Conservation (phyloP, 116 monocot genomes). For the Papilionanthe hybrid region DNA sequence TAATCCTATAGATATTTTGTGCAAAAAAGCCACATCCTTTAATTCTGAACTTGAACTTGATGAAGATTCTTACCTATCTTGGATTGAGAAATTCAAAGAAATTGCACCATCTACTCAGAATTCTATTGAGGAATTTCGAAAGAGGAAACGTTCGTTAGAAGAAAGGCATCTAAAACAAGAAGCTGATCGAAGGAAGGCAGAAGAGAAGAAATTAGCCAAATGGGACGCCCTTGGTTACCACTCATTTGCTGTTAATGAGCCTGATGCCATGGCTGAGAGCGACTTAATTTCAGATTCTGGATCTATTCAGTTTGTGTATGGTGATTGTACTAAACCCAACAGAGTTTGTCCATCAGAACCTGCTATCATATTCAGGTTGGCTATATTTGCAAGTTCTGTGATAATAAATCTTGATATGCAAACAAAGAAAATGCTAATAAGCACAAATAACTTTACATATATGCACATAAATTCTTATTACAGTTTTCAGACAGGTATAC, state of each 20-base stretch:
- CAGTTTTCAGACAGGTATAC: neutral
- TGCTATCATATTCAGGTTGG: constrained; percentile 83
- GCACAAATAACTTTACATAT: neutral
- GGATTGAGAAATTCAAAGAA: constrained; percentile 88
- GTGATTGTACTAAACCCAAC: constrained; percentile 86
- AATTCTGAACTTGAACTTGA: constrained; percentile 55
- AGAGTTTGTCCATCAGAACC: constrained; percentile 48
- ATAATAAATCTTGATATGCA: neutral
- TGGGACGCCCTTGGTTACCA: constrained; percentile 85
- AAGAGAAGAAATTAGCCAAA: constrained; percentile 68
- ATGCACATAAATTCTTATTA: neutral
- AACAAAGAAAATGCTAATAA: neutral
- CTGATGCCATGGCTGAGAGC: constrained; percentile 25
- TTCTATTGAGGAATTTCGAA: constrained; percentile 22
- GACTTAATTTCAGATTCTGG: constrained; percentile 54
- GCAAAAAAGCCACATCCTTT: constrained; percentile 17
- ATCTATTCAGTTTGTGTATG: constrained; percentile 77
- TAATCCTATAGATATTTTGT: constrained; percentile 30
- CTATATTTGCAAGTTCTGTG: neutral
- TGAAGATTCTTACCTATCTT: constrained; percentile 71
- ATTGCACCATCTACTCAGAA: constrained; percentile 33
- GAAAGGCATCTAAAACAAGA: constrained; percentile 38
- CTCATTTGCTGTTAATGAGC: constrained; percentile 56
- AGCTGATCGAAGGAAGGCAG: constrained; percentile 48
- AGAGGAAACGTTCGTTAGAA: constrained; percentile 28